A percentile compares a stretch with the other conserved stretches of the same genome.
Conservation (phyloP, 805 yeast genomes). For the Sungouiella blattae region DNA sequence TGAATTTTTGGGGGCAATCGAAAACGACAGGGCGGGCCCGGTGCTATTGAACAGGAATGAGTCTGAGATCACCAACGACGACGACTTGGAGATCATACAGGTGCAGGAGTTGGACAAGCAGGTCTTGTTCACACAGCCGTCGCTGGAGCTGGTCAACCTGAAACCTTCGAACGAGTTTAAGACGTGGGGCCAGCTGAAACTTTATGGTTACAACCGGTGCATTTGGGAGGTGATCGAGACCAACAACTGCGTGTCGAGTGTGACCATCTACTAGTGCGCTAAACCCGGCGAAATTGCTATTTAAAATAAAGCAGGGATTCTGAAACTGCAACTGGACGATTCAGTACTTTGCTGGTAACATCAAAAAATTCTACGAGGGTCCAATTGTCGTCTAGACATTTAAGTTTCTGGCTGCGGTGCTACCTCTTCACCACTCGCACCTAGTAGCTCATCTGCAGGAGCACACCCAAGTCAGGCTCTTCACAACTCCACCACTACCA, state of each 20-base stretch:
- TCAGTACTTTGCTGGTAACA: too few relatives aligned
- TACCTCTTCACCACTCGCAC: too few relatives aligned
- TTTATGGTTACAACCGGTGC: slow-evolving; percentile 37
- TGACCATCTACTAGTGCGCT: slow-evolving; percentile 30
- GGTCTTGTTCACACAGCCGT: not conserved
- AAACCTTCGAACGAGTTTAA: slow-evolving; percentile 17
- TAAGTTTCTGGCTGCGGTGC: too few relatives aligned
- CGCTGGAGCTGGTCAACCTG: slow-evolving; percentile 9
- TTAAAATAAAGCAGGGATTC: not conserved
- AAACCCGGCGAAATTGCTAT: not conserved
- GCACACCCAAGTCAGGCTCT: too few relatives aligned
- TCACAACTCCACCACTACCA: too few relatives aligned
- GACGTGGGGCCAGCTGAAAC: slow-evolving; percentile 42
- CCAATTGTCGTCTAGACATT: too few relatives aligned
- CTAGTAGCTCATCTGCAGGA: too few relatives aligned
- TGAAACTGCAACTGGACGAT: too few relatives aligned
- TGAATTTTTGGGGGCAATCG: slow-evolving; percentile 16
- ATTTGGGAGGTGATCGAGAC: slow-evolving; percentile 43
- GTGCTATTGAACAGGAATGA: slow-evolving; percentile 38
- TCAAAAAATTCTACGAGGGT: too few relatives aligned
- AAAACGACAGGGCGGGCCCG: slow-evolving; percentile 19
- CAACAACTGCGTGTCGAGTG: slow-evolving; percentile 31
- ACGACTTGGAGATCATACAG: slow-evolving; percentile 33
- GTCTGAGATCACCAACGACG: slow-evolving; percentile 33
- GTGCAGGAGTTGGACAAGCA: slow-evolving; percentile 14